Conservation (phyloP, 23 red algal genomes). For the Pyropia haitanensis region DNA sequence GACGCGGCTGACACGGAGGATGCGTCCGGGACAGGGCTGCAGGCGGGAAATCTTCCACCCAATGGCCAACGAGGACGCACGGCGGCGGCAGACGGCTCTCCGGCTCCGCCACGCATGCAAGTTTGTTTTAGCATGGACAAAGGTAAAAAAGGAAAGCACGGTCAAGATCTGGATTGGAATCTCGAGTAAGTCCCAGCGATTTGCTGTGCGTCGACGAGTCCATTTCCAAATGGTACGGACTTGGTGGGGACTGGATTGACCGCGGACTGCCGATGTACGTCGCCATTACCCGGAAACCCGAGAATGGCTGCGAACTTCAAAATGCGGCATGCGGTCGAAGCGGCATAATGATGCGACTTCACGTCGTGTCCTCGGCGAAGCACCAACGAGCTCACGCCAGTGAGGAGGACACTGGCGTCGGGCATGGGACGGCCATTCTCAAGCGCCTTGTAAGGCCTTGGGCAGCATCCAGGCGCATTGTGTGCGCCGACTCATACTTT, state of each 20-base stretch:
- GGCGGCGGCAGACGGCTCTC: too few species aligned
- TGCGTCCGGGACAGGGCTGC: too few species aligned
- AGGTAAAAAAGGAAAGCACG: too few species aligned
- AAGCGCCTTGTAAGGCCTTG: constrained; percentile 5
- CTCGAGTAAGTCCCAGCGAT: background rate
- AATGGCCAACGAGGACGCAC: too few species aligned
- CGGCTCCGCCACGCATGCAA: too few species aligned
- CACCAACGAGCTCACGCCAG: background rate
- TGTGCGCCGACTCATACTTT: constrained; percentile 17
- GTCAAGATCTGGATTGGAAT: background rate
- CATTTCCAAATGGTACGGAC: constrained; percentile 32
- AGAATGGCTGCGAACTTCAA: constrained; percentile 20
- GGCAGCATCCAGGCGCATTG: background rate
- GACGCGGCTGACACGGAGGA: too few species aligned
- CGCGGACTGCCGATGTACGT: constrained; percentile 17
- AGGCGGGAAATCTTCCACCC: too few species aligned
- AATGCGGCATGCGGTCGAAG: background rate
- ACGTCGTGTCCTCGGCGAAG: constrained; percentile 2
- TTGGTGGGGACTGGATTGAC: constrained; percentile 6
- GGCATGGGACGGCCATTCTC: background rate
- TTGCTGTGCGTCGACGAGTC: constrained; percentile 11
- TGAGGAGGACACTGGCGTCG: background rate
- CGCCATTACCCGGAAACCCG: constrained; percentile 7
- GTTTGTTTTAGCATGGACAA: too few species aligned
- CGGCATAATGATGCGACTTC: constrained; percentile 4